These are phyloP conservation scores for Eucalyptus pauciflora DNA, from an alignment of 345 rosid genomes.

Conservation along the genomic window DNA sequence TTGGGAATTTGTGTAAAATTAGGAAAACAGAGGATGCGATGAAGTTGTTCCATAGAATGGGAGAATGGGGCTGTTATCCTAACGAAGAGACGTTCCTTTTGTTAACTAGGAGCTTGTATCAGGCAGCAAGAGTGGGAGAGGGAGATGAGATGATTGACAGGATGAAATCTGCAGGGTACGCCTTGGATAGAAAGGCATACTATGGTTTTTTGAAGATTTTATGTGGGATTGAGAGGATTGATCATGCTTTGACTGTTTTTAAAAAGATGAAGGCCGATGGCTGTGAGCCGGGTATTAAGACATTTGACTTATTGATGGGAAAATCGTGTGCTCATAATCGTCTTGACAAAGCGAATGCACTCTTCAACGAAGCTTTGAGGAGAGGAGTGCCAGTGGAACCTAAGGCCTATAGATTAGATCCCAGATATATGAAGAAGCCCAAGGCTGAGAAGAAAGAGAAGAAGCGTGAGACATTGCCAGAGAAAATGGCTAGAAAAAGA, in stretches of 20 bases:
- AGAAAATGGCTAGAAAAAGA: conserved; percentile 91
- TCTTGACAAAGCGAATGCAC: conserved; percentile 61
- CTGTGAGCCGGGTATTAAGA: conserved; percentile 66
- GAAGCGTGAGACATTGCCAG: conserved; percentile 90
- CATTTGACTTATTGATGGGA: conserved; percentile 74
- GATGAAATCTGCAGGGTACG: conserved; percentile 70
- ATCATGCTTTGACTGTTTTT: conserved; percentile 79
- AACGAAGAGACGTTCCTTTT: conserved; percentile 52
- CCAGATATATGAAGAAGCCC: conserved; percentile 48
- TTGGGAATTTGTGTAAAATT: conserved; percentile 64
- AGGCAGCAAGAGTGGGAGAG: conserved; percentile 82
- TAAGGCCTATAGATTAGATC: conserved; percentile 59
- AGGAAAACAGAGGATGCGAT: conserved; percentile 77
- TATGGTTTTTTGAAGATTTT: conserved; percentile 66
- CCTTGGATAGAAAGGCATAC: conserved; percentile 51
- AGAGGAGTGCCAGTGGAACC: conserved; percentile 65
- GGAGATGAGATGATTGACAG: conserved; percentile 91
- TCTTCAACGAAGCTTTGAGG: conserved; percentile 53
- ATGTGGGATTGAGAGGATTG: conserved; percentile 95
- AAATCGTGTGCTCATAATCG: conserved; percentile 64
- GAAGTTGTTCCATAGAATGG: conserved; percentile 62
- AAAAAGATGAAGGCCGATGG: conserved; percentile 74
- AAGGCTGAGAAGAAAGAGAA: conserved; percentile 53
- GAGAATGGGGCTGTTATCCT: conserved; percentile 78
- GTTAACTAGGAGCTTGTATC: conserved; percentile 72